Evolutionary conservation across 495 filamentous ascomycete genomes (phyloP).

Genomic region (Elasticomyces elasticus): DNA sequence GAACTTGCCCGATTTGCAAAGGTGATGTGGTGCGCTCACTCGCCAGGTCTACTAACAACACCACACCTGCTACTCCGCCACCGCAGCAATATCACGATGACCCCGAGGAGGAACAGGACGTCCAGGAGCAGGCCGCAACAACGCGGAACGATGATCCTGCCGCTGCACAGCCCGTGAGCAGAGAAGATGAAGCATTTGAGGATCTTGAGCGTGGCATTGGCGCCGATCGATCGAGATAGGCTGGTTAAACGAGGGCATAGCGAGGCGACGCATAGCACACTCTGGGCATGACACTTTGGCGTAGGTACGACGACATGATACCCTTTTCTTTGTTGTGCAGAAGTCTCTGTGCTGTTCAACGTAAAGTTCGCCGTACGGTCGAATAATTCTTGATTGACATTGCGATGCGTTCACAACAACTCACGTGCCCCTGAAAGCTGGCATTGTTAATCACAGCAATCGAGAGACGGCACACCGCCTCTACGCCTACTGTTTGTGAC

Average conservation of each 20-base stretch:
- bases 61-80: background rate
- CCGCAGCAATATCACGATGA: conserved; percentile 5
- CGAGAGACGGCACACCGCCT: no score
- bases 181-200: conserved; percentile 20
- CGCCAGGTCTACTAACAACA: conserved; percentile 16
- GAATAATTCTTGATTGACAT: no score
- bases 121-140: conserved; percentile 20
- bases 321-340: conserved; percentile 1
- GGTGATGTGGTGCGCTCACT: conserved; percentile 75
- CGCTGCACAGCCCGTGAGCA: conserved; percentile 15
- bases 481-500: no score
- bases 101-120: conserved; percentile 1
- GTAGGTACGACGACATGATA: background rate
- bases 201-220: conserved; percentile 22
- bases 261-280: background rate
- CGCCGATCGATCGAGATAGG: background rate
- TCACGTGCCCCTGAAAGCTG: no score
- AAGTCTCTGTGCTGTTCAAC: no score
- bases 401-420: no score
- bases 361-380: no score
- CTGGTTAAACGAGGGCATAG: background rate
- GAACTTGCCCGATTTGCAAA: conserved; percentile 97
- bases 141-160: conserved; percentile 21
- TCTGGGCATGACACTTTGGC: background rate
- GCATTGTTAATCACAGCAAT: no score